Conservation (phyloP, 768 basidiomycete genomes). For the Cystofilobasidium macerans region DNA sequence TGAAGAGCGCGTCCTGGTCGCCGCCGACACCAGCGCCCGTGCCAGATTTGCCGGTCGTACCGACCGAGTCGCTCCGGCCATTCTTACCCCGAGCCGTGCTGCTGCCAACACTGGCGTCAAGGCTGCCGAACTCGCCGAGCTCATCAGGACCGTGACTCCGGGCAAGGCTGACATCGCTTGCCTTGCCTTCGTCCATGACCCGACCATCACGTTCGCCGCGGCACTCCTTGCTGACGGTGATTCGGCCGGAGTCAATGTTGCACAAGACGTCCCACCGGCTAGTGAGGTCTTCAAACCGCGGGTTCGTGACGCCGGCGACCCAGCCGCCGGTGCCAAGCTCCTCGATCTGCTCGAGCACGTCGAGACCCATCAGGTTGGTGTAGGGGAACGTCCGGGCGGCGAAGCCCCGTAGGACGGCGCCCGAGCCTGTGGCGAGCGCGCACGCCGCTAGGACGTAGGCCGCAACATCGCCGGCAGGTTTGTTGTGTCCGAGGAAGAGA, state of each 20-base stretch:
- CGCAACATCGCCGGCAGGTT: constrained; percentile 81
- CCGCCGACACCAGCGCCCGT: background rate
- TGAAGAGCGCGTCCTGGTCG: constrained; percentile 10
- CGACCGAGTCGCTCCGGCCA: constrained; percentile 8
- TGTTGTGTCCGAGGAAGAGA: constrained; percentile 81
- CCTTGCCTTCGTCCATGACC: background rate
- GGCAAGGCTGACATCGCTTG: background rate
- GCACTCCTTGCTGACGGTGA: constrained; percentile 81
- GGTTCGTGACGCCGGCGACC: constrained; percentile 95
- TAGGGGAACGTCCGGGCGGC: constrained; percentile 91
- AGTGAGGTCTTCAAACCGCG: constrained; percentile 77
- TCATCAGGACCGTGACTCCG: background rate
- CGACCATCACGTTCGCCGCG: constrained; percentile 4
- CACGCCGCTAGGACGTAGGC: constrained; percentile 88
- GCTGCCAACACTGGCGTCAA: background rate
- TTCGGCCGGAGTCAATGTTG: constrained; percentile 75
- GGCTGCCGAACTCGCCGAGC: background rate
- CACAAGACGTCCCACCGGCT: constrained; percentile 82
- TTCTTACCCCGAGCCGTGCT: background rate
- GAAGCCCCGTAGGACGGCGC: constrained; percentile 65
- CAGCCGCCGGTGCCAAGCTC: constrained; percentile 61
- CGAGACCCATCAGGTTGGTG: constrained; percentile 66
- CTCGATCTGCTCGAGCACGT: constrained; percentile 65
- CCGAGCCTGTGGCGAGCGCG: constrained; percentile 83
- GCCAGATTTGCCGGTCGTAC: background rate